Evolutionary conservation across 2,329 filamentous ascomycete genomes (phyloP).

Genomic region (Pyrenochaeta sp.): DNA sequence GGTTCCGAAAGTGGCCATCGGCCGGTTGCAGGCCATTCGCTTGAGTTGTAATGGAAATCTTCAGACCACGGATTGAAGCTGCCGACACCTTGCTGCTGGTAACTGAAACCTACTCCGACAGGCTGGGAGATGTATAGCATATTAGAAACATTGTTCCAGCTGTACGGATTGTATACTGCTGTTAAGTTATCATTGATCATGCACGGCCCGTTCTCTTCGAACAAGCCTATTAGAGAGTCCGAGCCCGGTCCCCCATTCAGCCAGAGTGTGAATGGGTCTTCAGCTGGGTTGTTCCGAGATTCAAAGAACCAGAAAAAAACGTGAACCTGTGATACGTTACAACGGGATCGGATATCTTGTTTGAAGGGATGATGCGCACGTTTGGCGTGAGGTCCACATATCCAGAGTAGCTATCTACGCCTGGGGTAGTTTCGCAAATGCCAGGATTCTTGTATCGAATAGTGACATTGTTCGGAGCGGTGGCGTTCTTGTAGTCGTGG

Average conservation of each 20-base stretch:
- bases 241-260: constrained; percentile 62
- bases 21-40: constrained; percentile 53
- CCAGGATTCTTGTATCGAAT: constrained; percentile 63
- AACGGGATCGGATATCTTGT: background rate
- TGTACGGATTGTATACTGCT: constrained; percentile 61
- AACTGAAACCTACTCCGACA: constrained; percentile 65
- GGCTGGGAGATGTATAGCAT: constrained; percentile 70
- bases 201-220: constrained; percentile 50
- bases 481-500: constrained; percentile 56
- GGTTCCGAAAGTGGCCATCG: constrained; percentile 54
- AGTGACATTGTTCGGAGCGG: constrained; percentile 54
- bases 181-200: constrained; percentile 30
- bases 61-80: constrained; percentile 51
- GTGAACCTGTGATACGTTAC: constrained; percentile 31
- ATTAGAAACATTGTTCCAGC: constrained; percentile 68
- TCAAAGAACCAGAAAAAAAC: constrained; percentile 63
- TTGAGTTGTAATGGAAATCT: constrained; percentile 57
- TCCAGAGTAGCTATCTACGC: constrained; percentile 59
- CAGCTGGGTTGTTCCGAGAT: constrained; percentile 56
- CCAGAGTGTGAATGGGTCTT: constrained; percentile 61
- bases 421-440: constrained; percentile 62
- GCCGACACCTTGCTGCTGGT: constrained; percentile 27
- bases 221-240: constrained; percentile 63
- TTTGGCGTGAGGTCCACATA: constrained; percentile 50
- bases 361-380: constrained; percentile 8